These are phyloP conservation scores for Lipomyces yarrowii DNA, from an alignment of 1,139 yeast genomes.

Conservation along the genomic window DNA sequence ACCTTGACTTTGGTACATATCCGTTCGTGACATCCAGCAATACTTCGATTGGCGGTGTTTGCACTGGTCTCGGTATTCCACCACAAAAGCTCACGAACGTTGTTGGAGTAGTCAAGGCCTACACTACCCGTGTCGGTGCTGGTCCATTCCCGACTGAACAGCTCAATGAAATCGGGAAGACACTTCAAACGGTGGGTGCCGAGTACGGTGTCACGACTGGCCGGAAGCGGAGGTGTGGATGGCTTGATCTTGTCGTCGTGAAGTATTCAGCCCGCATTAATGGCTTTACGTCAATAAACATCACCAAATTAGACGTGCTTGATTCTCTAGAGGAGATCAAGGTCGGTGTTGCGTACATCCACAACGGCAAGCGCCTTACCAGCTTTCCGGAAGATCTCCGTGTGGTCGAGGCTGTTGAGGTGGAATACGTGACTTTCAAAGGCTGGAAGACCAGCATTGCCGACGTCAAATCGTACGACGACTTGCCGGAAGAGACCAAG, in stretches of 20 bases:
- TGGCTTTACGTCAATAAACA: constrained; percentile 87
- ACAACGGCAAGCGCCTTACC: constrained; percentile 71
- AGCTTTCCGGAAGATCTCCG: constrained; percentile 92
- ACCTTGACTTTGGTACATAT: constrained; percentile 96
- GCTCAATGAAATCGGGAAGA: constrained; percentile 82
- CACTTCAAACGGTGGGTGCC: constrained; percentile 87
- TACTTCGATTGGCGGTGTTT: constrained; percentile 97
- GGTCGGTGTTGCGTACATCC: constrained; percentile 79
- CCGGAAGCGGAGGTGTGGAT: constrained; percentile 98
- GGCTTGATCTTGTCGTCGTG: constrained; percentile 95
- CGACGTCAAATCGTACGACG: constrained; percentile 64
- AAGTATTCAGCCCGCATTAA: constrained; percentile 88
- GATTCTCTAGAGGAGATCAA: constrained; percentile 86
- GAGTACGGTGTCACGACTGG: constrained; percentile 97
- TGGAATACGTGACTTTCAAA: constrained; percentile 81
- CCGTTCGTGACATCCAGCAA: constrained; percentile 96
- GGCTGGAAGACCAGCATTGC: constrained; percentile 94
- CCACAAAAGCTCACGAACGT: constrained; percentile 78
- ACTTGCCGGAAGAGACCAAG: constrained; percentile 86
- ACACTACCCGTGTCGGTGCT: constrained; percentile 98
- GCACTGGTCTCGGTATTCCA: constrained; percentile 95
- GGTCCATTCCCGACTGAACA: constrained; percentile 99
- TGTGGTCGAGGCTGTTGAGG: constrained; percentile 83
- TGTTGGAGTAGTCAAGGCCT: constrained; percentile 97
- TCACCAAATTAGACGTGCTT: constrained; percentile 92